Evolutionary conservation across 768 basidiomycete genomes (phyloP).

Genomic region (Kwoniella botswanensis): DNA sequence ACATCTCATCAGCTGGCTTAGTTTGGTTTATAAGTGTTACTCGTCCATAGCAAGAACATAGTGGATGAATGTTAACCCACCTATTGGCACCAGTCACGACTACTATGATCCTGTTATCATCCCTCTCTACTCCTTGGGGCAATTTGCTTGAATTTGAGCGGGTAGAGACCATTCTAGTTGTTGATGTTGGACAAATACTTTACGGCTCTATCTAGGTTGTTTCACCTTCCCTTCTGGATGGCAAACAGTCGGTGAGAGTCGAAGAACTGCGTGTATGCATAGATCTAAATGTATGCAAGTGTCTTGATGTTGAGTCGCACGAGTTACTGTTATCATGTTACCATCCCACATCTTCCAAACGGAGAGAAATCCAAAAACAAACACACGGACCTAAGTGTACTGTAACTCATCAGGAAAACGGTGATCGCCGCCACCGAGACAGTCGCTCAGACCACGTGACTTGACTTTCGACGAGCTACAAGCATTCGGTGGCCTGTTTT

Average conservation of each 20-base stretch:
- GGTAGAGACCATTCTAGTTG: conserved; percentile 29
- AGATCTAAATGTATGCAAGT: no score
- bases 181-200: no score
- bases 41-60: no score
- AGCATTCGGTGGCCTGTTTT: neutral
- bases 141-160: conserved; percentile 15
- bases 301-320: neutral
- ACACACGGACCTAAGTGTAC: neutral
- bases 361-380: neutral
- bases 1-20: neutral
- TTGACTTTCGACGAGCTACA: neutral
- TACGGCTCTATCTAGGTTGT: no score
- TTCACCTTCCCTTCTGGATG: no score
- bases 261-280: no score
- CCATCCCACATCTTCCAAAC: neutral
- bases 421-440: neutral
- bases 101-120: conserved; percentile 50
- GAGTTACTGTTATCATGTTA: neutral
- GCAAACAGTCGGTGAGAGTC: no score
- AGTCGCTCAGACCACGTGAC: neutral
- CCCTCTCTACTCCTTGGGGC: conserved; percentile 9
- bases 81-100: conserved; percentile 59
- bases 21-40: no score
- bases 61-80: conserved; percentile 25
- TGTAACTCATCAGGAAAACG: neutral